Conservation (phyloP, 2,329 filamentous ascomycete genomes). For the Zalaria sp. region DNA sequence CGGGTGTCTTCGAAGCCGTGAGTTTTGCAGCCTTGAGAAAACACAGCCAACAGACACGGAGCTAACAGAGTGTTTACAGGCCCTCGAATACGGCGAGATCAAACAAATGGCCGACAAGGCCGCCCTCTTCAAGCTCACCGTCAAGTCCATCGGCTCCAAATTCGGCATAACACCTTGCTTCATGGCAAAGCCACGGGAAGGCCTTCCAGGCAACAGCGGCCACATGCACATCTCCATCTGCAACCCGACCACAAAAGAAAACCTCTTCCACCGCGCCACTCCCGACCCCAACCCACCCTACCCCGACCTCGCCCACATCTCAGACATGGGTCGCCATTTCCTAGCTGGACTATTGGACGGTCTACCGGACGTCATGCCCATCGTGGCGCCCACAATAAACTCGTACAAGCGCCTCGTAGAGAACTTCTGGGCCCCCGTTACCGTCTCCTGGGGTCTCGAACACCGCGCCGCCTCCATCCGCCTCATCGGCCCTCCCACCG, state of each 20-base stretch:
- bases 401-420: conserved; percentile 96
- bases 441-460: conserved; percentile 92
- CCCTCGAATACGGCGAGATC: conserved; percentile 80
- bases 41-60: neutral
- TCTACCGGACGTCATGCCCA: conserved; percentile 87
- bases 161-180: conserved; percentile 93
- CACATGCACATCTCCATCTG: conserved; percentile 91
- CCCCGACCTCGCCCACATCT: conserved; percentile 64
- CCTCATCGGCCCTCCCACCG: conserved; percentile 75
- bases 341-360: conserved; percentile 80
- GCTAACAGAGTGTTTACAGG: conserved; percentile 21
- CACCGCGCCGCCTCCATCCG: conserved; percentile 86
- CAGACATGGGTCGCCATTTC: conserved; percentile 83
- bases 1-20: conserved; percentile 86
- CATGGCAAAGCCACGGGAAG: conserved; percentile 93
- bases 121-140: conserved; percentile 84
- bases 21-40: conserved; percentile 10
- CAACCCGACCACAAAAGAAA: conserved; percentile 57
- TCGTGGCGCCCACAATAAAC: conserved; percentile 89
- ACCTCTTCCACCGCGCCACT: conserved; percentile 63
- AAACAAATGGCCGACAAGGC: conserved; percentile 84
- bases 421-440: conserved; percentile 98
- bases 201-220: conserved; percentile 84
- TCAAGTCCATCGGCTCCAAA: conserved; percentile 76
- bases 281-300: conserved; percentile 59